Conservation (phyloP, 2,329 filamentous ascomycete species). For the Coniochaeta prunicola region DNA sequence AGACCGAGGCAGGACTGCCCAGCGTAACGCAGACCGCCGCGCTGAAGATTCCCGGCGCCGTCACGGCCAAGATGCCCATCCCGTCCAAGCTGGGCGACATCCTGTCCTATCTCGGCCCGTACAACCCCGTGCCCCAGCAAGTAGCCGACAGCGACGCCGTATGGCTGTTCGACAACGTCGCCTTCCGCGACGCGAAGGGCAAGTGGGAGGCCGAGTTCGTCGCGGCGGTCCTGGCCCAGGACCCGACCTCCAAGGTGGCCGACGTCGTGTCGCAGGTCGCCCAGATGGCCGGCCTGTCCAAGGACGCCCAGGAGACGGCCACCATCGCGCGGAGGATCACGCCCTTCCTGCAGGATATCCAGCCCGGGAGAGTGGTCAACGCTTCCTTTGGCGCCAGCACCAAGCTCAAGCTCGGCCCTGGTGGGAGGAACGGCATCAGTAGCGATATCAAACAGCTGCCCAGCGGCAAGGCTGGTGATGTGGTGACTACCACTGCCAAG, state of each 20-base stretch:
- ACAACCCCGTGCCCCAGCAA: slow-evolving; percentile 51
- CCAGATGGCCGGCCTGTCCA: slow-evolving; percentile 12
- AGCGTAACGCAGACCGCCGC: slow-evolving; percentile 20
- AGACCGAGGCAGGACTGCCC: slow-evolving; percentile 41
- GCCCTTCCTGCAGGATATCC: slow-evolving; percentile 72
- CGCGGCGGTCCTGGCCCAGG: slow-evolving; percentile 69
- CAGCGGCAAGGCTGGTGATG: slow-evolving; percentile 34
- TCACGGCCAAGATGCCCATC: slow-evolving; percentile 11
- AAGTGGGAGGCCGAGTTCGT: slow-evolving; percentile 79
- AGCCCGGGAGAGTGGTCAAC: slow-evolving; percentile 62
- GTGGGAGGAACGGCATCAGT: slow-evolving; percentile 65
- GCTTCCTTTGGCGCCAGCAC: slow-evolving; percentile 45
- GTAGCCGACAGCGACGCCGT: slow-evolving; percentile 63
- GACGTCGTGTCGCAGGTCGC: slow-evolving; percentile 30
- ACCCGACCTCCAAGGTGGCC: slow-evolving; percentile 59
- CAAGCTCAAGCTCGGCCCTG: slow-evolving; percentile 56
- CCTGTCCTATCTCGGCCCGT: slow-evolving; percentile 41
- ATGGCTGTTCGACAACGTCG: slow-evolving; percentile 66
- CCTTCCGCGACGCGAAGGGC: slow-evolving; percentile 27
- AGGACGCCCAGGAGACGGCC: slow-evolving; percentile 12
- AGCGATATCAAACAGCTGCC: slow-evolving; percentile 52
- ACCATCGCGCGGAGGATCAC: slow-evolving; percentile 60
- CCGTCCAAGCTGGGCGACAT: slow-evolving; percentile 26
- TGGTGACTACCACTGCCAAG: slow-evolving; percentile 38
- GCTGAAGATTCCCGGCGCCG: slow-evolving; percentile 20